Percentiles rank a stretch among this genome's conserved stretches.
These are phyloP conservation scores for Medicago lupulina DNA, from an alignment of 306 rosid genomes.

Conservation along the genomic window DNA sequence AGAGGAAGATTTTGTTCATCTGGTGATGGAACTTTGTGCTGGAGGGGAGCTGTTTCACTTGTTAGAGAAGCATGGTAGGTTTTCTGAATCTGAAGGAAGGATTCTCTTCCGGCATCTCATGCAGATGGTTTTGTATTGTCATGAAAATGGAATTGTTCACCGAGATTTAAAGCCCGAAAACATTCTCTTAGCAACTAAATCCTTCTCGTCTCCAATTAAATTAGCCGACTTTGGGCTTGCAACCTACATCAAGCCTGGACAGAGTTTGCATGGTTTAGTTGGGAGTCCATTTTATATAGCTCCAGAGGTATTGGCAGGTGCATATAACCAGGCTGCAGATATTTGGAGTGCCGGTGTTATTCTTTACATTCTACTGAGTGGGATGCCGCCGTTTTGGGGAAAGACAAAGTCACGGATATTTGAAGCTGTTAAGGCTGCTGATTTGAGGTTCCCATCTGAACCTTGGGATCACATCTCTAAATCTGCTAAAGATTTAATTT, in stretches of 20 bases:
- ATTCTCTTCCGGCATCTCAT: conserved; percentile 80
- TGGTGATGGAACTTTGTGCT: conserved; percentile 97
- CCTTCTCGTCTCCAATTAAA: conserved; percentile 79
- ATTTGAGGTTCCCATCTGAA: conserved; percentile 70
- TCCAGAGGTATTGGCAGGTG: conserved; percentile 86
- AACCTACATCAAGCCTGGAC: conserved; percentile 84
- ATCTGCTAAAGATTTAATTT: conserved; percentile 76
- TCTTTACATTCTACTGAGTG: conserved; percentile 84
- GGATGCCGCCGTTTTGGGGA: conserved; percentile 91
- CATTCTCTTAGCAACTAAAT: conserved; percentile 74
- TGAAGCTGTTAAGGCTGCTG: conserved; percentile 75
- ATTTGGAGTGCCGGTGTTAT: conserved; percentile 91
- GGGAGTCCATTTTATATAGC: conserved; percentile 96
- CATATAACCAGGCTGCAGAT: conserved; percentile 88
- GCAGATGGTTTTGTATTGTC: conserved; percentile 87
- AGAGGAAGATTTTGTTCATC: conserved; percentile 79
- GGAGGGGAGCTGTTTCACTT: conserved; percentile 89
- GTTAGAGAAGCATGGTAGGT: conserved; percentile 76
- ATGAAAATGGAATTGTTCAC: conserved; percentile 84
- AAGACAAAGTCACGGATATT: conserved; percentile 84
- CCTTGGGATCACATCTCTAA: conserved; percentile 72
- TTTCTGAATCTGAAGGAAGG: conserved; percentile 73
- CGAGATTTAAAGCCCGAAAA: conserved; percentile 91
- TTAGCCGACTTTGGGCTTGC: conserved; percentile 93
- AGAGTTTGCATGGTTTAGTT: conserved; percentile 83